Conservation (phyloP, 139 green algal species). For the Chlorella sp. region DNA sequence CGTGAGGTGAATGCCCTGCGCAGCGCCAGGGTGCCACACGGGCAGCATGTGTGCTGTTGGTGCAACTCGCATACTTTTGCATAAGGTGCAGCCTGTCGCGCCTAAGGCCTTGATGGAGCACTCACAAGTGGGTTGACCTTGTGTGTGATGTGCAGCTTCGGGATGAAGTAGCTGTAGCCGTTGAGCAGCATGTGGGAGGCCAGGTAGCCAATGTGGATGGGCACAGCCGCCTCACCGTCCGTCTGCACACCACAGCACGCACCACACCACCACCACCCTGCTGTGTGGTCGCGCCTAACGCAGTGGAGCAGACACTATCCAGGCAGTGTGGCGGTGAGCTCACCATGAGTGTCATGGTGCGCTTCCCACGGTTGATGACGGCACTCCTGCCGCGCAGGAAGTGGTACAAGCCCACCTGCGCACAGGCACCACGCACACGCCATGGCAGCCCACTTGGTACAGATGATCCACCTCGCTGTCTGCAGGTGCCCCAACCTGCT, state of each 20-base stretch:
- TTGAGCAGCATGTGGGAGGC: slow-evolving; percentile 30
- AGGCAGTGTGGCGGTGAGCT: no score
- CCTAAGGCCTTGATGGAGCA: no score
- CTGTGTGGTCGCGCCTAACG: no score
- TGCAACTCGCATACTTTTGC: no score
- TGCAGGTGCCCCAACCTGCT: no score
- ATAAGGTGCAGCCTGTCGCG: no score
- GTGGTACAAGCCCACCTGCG: slow-evolving; percentile 20
- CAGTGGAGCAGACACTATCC: no score
- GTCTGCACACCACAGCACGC: background rate
- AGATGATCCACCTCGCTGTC: no score
- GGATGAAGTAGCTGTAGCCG: slow-evolving; percentile 46
- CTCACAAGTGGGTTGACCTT: slow-evolving; percentile 16
- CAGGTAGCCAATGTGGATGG: slow-evolving; percentile 21
- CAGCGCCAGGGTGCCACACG: no score
- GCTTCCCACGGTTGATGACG: background rate
- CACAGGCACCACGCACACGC: no score
- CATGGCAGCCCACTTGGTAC: no score
- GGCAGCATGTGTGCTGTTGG: no score
- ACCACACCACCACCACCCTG: background rate
- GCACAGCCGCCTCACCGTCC: background rate
- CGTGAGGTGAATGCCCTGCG: slow-evolving; percentile 32
- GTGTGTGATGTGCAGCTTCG: slow-evolving; percentile 16
- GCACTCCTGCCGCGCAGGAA: slow-evolving; percentile 10
- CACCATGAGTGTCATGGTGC: slow-evolving; percentile 5